Evolutionary conservation across 352 stramenopile genomes (phyloP), one percentile per base, ranked within the genome.

Genomic region (Globisporangium cystogenes): DNA sequence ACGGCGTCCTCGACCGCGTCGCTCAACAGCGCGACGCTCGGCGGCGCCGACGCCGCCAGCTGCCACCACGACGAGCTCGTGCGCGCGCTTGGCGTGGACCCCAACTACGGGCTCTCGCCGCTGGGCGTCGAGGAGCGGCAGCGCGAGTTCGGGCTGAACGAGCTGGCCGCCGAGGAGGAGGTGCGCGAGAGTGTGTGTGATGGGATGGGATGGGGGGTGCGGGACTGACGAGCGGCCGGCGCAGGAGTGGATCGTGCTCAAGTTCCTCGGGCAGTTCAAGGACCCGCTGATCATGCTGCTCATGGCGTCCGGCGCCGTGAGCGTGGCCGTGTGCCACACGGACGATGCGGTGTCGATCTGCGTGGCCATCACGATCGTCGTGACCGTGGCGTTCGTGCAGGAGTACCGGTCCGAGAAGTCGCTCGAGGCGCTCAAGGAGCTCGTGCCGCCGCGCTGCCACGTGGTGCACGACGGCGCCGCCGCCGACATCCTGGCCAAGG

Each of bases 201-300:
- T 35, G 29, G 29, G 10, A 3, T 11, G 12, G 0, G 33, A 12
- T 18, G 33, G 8, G 14, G 4, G 10, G n/a, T n/a, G n/a, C n/a
- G n/a, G n/a, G n/a, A n/a, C 29, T 35, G 10, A 35, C 29, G 29
- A 6, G 4, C 12, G 29, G 18, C 7, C n/a, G n/a, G 21, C 18
- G 31, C 14, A 72, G 43, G 83, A 90, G 51, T 91, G 88, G 21
- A 77, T 98, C n/a, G 43, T 97, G 27, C 56, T 77, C 36, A 97
- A 97, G 57, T 97, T 98, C 57, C 29, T 87, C 15, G 82, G 80
- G 29, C 96, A 99, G 74, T 94, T 99, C 64, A 98, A 98, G 64
- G 96, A 99, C 67, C 96, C 96, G 15, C 74, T 99, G 7, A 98
- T 98, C 65, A 57, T 98, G 55, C 86, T 99, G 67, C 81, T 99